Evolutionary conservation across 1,139 yeast genomes (phyloP).

Genomic region (Dujonia santamariae): DNA sequence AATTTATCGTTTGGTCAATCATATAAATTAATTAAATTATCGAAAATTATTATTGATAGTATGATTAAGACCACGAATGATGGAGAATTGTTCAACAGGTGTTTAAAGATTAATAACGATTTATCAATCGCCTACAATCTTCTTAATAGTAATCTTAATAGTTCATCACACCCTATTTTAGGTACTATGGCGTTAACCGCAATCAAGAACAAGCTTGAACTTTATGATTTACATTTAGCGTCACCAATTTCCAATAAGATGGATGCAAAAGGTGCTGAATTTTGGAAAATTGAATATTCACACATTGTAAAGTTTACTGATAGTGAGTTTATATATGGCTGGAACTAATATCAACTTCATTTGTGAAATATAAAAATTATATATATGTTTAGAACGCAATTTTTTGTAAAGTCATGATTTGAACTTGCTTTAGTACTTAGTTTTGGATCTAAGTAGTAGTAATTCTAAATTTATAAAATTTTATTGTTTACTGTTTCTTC

Average conservation of each 20-base stretch:
- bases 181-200: conserved; percentile 23
- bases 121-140: conserved; percentile 35
- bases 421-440: too few species aligned
- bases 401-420: too few species aligned
- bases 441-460: too few species aligned
- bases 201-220: conserved; percentile 24
- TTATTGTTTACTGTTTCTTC: too few species aligned
- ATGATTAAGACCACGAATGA: conserved; percentile 19
- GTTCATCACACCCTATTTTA: conserved; percentile 1
- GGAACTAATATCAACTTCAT: too few species aligned
- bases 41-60: conserved; percentile 34
- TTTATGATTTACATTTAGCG: conserved; percentile 28
- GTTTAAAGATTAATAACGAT: conserved; percentile 36
- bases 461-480: too few species aligned
- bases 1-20: conserved; percentile 34
- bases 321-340: conserved; percentile 35
- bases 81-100: conserved; percentile 27
- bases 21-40: conserved; percentile 33
- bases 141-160: conserved; percentile 26
- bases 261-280: conserved; percentile 13
- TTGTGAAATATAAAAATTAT: too few species aligned
- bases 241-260: conserved; percentile 4
- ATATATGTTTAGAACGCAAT: not conserved
- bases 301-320: conserved; percentile 29
- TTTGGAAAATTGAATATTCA: conserved; percentile 30